These are phyloP conservation scores for Candida frijolesensis DNA, from an alignment of 1,139 yeast species.

Conservation along the genomic window DNA sequence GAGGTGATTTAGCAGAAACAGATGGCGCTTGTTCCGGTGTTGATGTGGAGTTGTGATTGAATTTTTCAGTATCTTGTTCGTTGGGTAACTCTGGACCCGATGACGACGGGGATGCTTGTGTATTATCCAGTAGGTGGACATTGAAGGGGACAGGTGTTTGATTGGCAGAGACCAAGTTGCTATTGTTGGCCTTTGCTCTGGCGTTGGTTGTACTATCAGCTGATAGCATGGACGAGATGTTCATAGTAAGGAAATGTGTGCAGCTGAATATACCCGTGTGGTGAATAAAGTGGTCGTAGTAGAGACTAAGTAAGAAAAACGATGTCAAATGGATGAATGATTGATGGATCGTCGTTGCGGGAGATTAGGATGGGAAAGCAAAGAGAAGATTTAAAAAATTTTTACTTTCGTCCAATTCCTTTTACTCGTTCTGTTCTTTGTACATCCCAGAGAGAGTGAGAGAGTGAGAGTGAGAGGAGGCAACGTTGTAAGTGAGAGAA, in stretches of 20 bases:
- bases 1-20: not conserved
- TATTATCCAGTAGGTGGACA: conserved; percentile 3
- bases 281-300: not conserved
- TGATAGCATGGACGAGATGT: conserved; percentile 46
- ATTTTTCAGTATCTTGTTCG: not conserved
- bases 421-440: conserved; percentile 1
- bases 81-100: not conserved
- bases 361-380: not conserved
- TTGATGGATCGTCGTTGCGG: conserved; percentile 2
- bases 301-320: not conserved
- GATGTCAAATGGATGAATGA: not conserved
- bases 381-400: conserved; percentile 1
- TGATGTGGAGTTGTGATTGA: not conserved
- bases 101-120: not conserved
- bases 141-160: not conserved
- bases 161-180: conserved; percentile 1
- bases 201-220: conserved; percentile 18
- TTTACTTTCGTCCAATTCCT: conserved; percentile 4
- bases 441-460: not conserved
- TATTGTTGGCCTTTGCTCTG: no score
- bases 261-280: not conserved
- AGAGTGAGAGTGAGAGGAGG: not conserved
- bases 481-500: conserved; percentile 4
- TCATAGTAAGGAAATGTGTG: conserved; percentile 24
- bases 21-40: not conserved